Base-by-base conservation (phyloP, 78 protist genomes). In the slime mould (Dictyostelium discoideum) region DNA sequence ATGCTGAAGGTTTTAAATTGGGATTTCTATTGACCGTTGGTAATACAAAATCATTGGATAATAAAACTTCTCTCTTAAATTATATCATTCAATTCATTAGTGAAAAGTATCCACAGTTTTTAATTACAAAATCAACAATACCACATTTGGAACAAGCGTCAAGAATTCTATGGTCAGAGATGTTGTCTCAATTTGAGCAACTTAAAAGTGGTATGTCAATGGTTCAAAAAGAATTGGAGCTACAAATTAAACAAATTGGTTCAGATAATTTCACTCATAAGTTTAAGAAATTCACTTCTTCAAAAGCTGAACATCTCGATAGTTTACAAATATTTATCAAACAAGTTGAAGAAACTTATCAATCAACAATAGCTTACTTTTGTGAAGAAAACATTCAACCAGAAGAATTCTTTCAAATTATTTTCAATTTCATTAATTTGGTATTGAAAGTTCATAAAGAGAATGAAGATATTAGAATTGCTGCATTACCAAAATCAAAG, bases 1-100 rank as follows among this genome's bases (percentile, higher is more conserved):
- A 82, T 82, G 95, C 95, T 3, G 83, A 80, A 3, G 95, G 95
- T n/a, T 90, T 83, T 39, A 90, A 90, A 90, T n/a, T 90, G 11
- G 29, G 11, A n/a, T 90, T 46, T 50, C 26, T 90, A 0, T 32
- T 20, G 32, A 90, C 80, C 2, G 79, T 90, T 4, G 39, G 85
- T 5, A 82, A 80, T 37, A 90, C 95, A 14, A 90, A 90, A 50
- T 82, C 95, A 46, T 22, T 90, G n/a, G 88, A 90, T 73, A 90
- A 90, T 54, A 90, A 90, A 39, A 57, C 89, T 3, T 67, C 84
- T 9, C 80, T 90, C 0, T 39, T 90, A 0, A 22, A 72, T 39
- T 46, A 77, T 82, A 90, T 90, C 32, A 73, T 85, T 46, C 24
- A 24, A 39, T 18, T 82, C 37, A 73, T 90, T 10, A 10, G 46